Percentiles rank a stretch among this genome's conserved stretches.
phyloP scores from a whole-genome alignment of 805 yeast genomes.

The Wickerhamomyces canadensis region DNA sequence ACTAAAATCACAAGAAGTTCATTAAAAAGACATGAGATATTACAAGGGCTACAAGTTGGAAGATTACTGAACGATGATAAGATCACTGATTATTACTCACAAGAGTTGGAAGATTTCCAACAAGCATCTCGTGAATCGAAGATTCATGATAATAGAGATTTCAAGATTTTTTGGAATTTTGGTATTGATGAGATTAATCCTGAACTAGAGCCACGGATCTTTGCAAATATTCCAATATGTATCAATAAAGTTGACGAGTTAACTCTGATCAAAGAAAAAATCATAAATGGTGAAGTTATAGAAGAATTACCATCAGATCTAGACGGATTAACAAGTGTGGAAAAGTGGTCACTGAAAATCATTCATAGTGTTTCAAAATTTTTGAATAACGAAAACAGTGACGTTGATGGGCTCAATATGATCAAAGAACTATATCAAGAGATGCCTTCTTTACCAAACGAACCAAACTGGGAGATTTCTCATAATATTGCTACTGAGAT shows the following conservation, averaged over 20 bases:
- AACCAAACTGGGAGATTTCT: slow-evolving; percentile 14
- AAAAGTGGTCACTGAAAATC: slow-evolving; percentile 20
- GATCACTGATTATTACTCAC: slow-evolving; percentile 24
- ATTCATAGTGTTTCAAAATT: slow-evolving; percentile 6
- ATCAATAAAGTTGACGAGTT: slow-evolving; percentile 10
- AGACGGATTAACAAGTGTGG: slow-evolving; percentile 10
- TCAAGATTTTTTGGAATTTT: slow-evolving; percentile 45
- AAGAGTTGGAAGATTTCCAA: slow-evolving; percentile 14
- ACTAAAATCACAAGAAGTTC: slow-evolving; percentile 43
- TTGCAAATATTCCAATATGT: slow-evolving; percentile 10
- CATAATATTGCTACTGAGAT: slow-evolving; percentile 14
- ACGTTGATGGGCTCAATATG: background rate
- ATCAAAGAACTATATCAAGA: slow-evolving; percentile 5
- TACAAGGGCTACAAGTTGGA: slow-evolving; percentile 25
- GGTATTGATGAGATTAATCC: slow-evolving; percentile 30
- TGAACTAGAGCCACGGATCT: slow-evolving; percentile 1
- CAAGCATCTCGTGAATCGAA: too few relatives aligned
- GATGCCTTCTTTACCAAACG: slow-evolving; percentile 11
- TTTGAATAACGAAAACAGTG: background rate
- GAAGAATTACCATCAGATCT: slow-evolving; percentile 5
- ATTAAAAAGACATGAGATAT: slow-evolving; percentile 18
- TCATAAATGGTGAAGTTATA: slow-evolving; percentile 9
- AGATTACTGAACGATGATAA: slow-evolving; percentile 25
- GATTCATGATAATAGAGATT: slow-evolving; percentile 55
- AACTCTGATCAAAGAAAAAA: slow-evolving; percentile 9